Percentiles rank a stretch among this genome's conserved stretches.
These are phyloP conservation scores for Aureobasidium lini DNA, from an alignment of 2,329 filamentous ascomycete genomes.

Conservation along the genomic window DNA sequence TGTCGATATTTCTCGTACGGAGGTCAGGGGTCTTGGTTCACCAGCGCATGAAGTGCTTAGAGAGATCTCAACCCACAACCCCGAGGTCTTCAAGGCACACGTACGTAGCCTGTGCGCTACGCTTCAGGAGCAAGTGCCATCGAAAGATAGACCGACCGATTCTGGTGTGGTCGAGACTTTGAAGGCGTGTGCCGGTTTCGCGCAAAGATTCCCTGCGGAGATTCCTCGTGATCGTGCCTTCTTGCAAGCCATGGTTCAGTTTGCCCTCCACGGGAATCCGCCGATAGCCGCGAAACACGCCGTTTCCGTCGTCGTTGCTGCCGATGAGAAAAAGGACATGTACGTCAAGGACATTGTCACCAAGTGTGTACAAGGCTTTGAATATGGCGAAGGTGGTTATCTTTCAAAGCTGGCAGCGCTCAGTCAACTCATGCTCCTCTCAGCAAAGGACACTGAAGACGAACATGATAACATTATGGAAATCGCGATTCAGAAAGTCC, in stretches of 20 bases:
- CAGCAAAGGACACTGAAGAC: constrained; percentile 64
- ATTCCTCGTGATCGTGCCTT: constrained; percentile 77
- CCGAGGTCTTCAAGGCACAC: constrained; percentile 86
- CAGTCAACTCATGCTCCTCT: constrained; percentile 68
- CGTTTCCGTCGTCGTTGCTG: constrained; percentile 78
- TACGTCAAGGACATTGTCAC: constrained; percentile 76
- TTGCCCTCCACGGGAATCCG: constrained; percentile 74
- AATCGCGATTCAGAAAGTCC: constrained; percentile 65
- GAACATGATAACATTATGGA: constrained; percentile 70
- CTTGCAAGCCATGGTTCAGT: constrained; percentile 69
- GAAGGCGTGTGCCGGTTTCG: constrained; percentile 89
- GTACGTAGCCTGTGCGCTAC: constrained; percentile 86
- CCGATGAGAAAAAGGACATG: constrained; percentile 70
- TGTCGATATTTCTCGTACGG: constrained; percentile 76
- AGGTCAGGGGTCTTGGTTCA: constrained; percentile 61
- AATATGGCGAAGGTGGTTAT: constrained; percentile 65
- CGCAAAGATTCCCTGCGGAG: constrained; percentile 75
- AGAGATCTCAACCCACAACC: constrained; percentile 83
- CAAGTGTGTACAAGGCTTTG: constrained; percentile 66
- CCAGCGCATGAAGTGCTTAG: constrained; percentile 84
- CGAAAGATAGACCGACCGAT: constrained; percentile 59
- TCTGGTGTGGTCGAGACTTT: constrained; percentile 76
- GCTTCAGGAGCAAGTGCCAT: constrained; percentile 72
- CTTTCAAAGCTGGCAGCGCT: constrained; percentile 65
- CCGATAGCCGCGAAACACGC: constrained; percentile 87